Evolutionary conservation across 768 basidiomycete genomes (phyloP), one percentile per base, ranked within the genome.

Genomic region (Leccinum longicurvipes): DNA sequence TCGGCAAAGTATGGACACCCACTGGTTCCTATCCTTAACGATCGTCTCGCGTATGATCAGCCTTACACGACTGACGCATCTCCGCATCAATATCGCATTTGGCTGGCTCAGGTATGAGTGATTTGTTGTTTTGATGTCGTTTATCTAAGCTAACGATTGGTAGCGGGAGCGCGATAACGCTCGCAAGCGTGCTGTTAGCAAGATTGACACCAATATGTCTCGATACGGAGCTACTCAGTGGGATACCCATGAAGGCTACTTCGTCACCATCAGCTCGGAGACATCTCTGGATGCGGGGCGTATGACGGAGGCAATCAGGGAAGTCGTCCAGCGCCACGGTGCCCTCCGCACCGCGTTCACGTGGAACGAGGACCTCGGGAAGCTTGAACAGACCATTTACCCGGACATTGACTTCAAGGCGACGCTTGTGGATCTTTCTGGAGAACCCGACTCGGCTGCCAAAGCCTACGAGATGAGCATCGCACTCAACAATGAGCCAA

Each of bases 151-250:
- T n/a, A n/a, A n/a, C n/a, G n/a, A n/a, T n/a, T n/a, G n/a, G n/a
- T n/a, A n/a, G n/a, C n/a, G n/a, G n/a, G 69, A 70, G 27, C 63
- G 44, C 23, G 67, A 70, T 42, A 71, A 70, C 47, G 61, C 67
- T 46, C 63, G 67, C 39, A 69, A 63, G 50, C 67, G 69, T 24
- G 44, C 62, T 11, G 61, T 63, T 15, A 68, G 58, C 47, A 66
- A 67, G 51, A 69, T 70, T n/a, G 66, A 69, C 15, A 53, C 63
- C 28, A 68, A 51, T 24, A 71, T 71, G 69, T 65, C 67, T 45
- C 69, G 69, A 39, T 67, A 67, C 21, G 67, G 69, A n/a, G 68
- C 69, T n/a, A 71, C 68, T 23, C 68, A 70, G 15, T 70, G 69
- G 67, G 68, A 68, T 39, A 68, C 68, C 3, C 68, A 70, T 17